These are phyloP conservation scores for Jaminaea rosea DNA, from an alignment of 1,284 basidiomycete species.

Conservation along the genomic window DNA sequence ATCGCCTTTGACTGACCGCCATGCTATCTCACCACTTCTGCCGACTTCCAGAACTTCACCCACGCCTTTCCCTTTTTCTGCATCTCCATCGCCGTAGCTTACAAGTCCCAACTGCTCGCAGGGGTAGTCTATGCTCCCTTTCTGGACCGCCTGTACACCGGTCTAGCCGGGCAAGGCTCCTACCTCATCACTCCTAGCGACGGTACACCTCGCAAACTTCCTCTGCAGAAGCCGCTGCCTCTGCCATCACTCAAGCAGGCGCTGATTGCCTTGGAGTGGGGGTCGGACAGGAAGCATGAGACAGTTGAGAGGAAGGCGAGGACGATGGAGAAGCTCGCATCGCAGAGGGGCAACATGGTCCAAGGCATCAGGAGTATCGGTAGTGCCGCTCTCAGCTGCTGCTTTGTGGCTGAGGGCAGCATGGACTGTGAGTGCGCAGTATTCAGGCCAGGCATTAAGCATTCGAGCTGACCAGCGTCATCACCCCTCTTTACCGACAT, in stretches of 20 bases:
- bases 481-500: no score
- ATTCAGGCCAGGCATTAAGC: no score
- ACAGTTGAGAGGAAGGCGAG: slow-evolving; percentile 56
- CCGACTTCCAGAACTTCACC: slow-evolving; percentile 88
- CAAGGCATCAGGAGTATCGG: slow-evolving; percentile 51
- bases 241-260: slow-evolving; percentile 71
- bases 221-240: slow-evolving; percentile 58
- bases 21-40: neutral
- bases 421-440: slow-evolving; percentile 20
- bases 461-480: no score
- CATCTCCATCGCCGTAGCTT: slow-evolving; percentile 82
- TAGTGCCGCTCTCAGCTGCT: slow-evolving; percentile 40
- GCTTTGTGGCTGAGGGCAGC: slow-evolving; percentile 31
- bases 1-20: neutral
- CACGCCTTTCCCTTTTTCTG: slow-evolving; percentile 68
- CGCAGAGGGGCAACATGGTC: slow-evolving; percentile 69
- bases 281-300: slow-evolving; percentile 63
- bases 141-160: slow-evolving; percentile 68
- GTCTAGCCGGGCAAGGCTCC: slow-evolving; percentile 67
- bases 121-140: slow-evolving; percentile 67
- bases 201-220: slow-evolving; percentile 52
- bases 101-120: slow-evolving; percentile 67
- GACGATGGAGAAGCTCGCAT: slow-evolving; percentile 57
- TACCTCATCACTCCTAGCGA: slow-evolving; percentile 53
- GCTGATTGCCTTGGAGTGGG: slow-evolving; percentile 82